These are phyloP conservation scores for Pythium brachiatum DNA, from an alignment of 352 stramenopile genomes.

Conservation along the genomic window DNA sequence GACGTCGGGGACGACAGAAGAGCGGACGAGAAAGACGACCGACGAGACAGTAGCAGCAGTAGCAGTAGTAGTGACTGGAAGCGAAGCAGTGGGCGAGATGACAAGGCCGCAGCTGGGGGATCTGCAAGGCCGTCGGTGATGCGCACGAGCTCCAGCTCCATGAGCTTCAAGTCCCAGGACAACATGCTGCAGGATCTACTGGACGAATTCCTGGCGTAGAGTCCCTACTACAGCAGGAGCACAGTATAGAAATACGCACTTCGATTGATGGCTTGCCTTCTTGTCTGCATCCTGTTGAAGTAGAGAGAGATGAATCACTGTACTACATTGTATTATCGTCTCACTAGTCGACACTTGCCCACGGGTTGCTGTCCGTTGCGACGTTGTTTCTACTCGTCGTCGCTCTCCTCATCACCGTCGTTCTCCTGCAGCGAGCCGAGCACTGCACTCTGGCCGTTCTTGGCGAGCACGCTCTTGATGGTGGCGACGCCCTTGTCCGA, in stretches of 20 bases:
- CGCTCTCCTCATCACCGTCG: conserved; percentile 70
- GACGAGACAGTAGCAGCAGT: background rate
- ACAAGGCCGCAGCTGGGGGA: background rate
- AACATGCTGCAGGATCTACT: conserved; percentile 65
- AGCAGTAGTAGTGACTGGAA: background rate
- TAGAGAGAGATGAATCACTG: no score
- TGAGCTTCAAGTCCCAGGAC: conserved; percentile 31
- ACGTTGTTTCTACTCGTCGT: conserved; percentile 27
- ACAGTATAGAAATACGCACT: background rate
- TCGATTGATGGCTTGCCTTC: no score
- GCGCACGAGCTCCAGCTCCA: conserved; percentile 1
- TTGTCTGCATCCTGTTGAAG: no score
- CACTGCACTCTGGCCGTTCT: conserved; percentile 43
- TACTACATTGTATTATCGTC: no score
- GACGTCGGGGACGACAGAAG: conserved; percentile 8
- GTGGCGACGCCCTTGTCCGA: conserved; percentile 55
- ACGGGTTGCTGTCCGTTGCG: background rate
- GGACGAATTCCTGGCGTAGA: conserved; percentile 57
- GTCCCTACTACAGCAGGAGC: background rate
- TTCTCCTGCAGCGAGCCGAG: conserved; percentile 84
- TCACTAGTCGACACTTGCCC: no score
- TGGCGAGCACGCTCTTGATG: conserved; percentile 41
- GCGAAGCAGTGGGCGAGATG: background rate
- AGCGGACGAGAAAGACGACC: background rate
- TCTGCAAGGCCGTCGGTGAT: background rate